Conservation (phyloP, 192 early-diverging fungal genomes). For the Glomus cerebriforme region DNA sequence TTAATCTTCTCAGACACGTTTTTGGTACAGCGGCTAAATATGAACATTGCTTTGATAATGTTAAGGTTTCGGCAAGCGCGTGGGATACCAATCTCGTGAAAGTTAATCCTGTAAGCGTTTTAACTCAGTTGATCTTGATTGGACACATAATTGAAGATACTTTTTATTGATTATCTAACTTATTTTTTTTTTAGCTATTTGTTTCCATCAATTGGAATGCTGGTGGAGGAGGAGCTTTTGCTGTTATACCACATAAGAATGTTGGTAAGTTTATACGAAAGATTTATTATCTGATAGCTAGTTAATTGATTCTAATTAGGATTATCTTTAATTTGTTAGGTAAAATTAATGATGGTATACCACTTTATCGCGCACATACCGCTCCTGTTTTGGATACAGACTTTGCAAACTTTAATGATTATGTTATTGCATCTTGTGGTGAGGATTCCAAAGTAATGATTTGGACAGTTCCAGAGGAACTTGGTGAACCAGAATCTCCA, state of each 20-base stretch:
- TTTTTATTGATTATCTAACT: background rate
- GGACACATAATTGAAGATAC: background rate
- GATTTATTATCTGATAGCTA: background rate
- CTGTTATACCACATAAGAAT: slow-evolving; percentile 81
- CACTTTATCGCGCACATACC: slow-evolving; percentile 91
- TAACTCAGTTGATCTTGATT: too few species aligned
- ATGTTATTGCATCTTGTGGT: slow-evolving; percentile 86
- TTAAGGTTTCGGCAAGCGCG: slow-evolving; percentile 83
- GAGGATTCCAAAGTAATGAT: slow-evolving; percentile 92
- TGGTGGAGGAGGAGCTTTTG: slow-evolving; percentile 92
- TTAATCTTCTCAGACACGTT: slow-evolving; percentile 69
- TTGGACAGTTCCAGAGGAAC: slow-evolving; percentile 89
- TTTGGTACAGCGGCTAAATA: slow-evolving; percentile 88
- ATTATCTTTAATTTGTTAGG: slow-evolving; percentile 49
- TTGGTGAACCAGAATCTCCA: slow-evolving; percentile 62
- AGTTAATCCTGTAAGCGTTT: slow-evolving; percentile 81
- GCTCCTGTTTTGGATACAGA: slow-evolving; percentile 96
- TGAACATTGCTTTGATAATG: slow-evolving; percentile 92
- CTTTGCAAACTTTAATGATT: slow-evolving; percentile 98
- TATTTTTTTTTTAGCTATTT: slow-evolving; percentile 51
- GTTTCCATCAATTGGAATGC: slow-evolving; percentile 81
- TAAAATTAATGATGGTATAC: slow-evolving; percentile 86
- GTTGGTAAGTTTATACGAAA: slow-evolving; percentile 49
- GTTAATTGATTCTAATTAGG: background rate
- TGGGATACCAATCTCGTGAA: slow-evolving; percentile 99